Conservation (phyloP, 2,329 filamentous ascomycete genomes). For the Alternaria panax region DNA sequence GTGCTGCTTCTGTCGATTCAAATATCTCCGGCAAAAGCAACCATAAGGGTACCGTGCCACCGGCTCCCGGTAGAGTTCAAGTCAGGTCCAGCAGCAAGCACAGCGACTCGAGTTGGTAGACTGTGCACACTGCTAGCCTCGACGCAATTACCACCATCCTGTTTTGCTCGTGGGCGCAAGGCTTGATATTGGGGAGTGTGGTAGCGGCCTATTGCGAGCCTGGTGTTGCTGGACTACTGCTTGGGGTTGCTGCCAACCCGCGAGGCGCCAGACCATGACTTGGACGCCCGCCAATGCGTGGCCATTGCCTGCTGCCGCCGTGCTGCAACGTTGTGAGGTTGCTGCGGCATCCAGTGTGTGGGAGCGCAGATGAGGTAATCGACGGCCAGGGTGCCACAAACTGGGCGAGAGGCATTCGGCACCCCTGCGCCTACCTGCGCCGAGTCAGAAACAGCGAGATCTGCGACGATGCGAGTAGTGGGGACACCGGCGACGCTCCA, state of each 20-base stretch:
- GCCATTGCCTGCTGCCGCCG: slow-evolving; percentile 28
- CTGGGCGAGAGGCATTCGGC: slow-evolving; percentile 34
- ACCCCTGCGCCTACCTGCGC: slow-evolving; percentile 39
- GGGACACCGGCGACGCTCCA: slow-evolving; percentile 34
- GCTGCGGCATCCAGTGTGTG: slow-evolving; percentile 37
- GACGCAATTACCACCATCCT: slow-evolving; percentile 16
- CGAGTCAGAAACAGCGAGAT: slow-evolving; percentile 46
- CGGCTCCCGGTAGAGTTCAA: slow-evolving; percentile 28
- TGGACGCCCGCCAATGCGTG: slow-evolving; percentile 28
- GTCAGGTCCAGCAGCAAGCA: neutral
- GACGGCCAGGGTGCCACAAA: slow-evolving; percentile 24
- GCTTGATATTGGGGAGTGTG: slow-evolving; percentile 12
- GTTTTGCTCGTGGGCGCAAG: slow-evolving; percentile 16
- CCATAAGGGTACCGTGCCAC: slow-evolving; percentile 40
- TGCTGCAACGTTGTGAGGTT: slow-evolving; percentile 43
- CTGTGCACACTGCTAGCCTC: slow-evolving; percentile 21
- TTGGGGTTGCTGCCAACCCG: slow-evolving; percentile 14
- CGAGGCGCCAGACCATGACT: slow-evolving; percentile 28
- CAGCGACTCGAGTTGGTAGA: neutral
- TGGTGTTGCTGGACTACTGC: slow-evolving; percentile 16
- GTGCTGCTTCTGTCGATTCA: slow-evolving; percentile 28
- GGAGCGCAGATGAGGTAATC: slow-evolving; percentile 37
- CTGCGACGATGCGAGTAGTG: slow-evolving; percentile 37
- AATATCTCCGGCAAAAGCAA: slow-evolving; percentile 30
- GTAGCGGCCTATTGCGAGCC: slow-evolving; percentile 20